Evolutionary conservation across 495 filamentous ascomycete genomes (phyloP), one percentile per base, ranked within the genome.

Genomic region (Thermothielavioides terrestris): DNA sequence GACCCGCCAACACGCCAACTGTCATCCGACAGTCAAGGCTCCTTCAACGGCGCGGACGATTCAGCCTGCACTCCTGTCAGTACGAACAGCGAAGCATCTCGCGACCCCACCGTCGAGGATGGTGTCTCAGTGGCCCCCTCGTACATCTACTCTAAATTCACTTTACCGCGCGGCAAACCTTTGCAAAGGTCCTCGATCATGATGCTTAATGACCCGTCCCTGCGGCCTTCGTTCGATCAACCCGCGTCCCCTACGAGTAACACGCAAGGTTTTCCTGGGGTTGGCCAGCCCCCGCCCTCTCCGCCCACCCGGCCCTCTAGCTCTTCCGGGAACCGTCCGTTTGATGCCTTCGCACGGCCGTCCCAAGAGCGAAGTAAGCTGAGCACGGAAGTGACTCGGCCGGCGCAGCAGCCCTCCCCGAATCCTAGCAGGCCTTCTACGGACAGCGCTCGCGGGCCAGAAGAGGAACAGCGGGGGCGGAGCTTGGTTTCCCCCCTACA

Each of bases 111-210:
- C 28, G 56, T 46, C 36, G 70, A 71, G 25, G 54, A 69, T 49
- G 42, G 57, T 37, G 43, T 62, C 60, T 4, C 67, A 65, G 30
- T 79, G 2, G 79, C 83, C 7, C 77, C 85, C 9, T 85, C 88
- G 0, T 90, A 94, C 61, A 83, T 81, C 20, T 91, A 95, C 59
- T 81, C 88, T 18, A 90, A 84, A 52, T 95, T 85, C 60, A 70
- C 80, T 0, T 72, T 96, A 28, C 91, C 89, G 1, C 82, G 92
- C 23, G 91, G 90, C 5, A 84, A 89, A 50, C 72, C 74, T 32
- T 59, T 94, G 28, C 80, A 90, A 27, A 76, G 61, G 21, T 76
- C 85, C 46, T 89, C 87, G 1, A 66, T 79, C 23, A 70, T 83
- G 12, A 78, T 84, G 42, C 75, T 77, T 15, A 82, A 85, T 31